Percentiles rank a stretch among this genome's conserved stretches.
These are phyloP conservation scores for Lagenidium giganteum DNA, from an alignment of 352 stramenopile species.

Conservation along the genomic window DNA sequence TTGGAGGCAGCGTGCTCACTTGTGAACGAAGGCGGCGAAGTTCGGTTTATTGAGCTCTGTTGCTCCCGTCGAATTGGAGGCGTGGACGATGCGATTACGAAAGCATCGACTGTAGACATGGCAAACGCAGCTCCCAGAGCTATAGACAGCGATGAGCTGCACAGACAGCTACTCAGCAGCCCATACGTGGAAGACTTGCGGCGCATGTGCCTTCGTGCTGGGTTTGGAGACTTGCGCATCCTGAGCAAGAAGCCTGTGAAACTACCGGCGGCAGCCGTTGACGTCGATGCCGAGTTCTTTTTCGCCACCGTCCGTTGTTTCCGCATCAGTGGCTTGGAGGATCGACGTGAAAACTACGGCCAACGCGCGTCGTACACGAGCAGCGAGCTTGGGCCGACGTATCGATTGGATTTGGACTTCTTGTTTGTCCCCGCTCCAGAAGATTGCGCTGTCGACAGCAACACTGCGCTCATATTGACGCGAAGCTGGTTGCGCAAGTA, in stretches of 20 bases:
- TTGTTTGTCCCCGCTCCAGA: conserved; percentile 29
- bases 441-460: conserved; percentile 35
- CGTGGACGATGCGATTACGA: no score
- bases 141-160: no score
- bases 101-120: no score
- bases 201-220: conserved; percentile 29
- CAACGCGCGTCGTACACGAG: conserved; percentile 37
- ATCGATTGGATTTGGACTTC: conserved; percentile 32
- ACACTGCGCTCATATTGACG: conserved; percentile 47
- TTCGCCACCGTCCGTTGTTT: no score
- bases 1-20: conserved; percentile 27
- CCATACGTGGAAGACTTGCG: conserved; percentile 44
- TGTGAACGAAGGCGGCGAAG: conserved; percentile 43
- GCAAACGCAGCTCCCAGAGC: no score
- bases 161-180: no score
- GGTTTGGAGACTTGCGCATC: conserved; percentile 20
- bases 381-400: conserved; percentile 5
- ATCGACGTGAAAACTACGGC: conserved; percentile 49
- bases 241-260: neutral
- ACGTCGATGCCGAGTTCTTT: neutral
- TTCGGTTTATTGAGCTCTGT: conserved; percentile 25
- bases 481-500: conserved; percentile 35
- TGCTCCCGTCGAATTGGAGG: no score
- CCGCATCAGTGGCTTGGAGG: no score
- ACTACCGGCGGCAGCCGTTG: neutral